Evolutionary conservation across 768 basidiomycete species (phyloP), one percentile per base, ranked within the genome.

Genomic region (Mrakia hoshinonis): DNA sequence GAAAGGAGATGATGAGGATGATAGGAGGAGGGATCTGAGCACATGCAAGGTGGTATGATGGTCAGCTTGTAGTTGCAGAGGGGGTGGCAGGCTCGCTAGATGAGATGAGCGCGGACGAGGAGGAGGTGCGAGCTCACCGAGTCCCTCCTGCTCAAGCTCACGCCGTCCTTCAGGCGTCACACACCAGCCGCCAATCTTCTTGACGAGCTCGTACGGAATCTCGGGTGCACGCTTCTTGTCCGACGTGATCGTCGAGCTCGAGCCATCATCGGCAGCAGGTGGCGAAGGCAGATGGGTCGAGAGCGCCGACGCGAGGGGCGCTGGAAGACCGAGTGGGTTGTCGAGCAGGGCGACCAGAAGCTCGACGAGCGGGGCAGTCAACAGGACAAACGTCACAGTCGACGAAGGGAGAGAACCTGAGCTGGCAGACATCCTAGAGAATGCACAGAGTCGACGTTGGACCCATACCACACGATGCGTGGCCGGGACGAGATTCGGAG

Each of bases 1-100:
- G 69, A 61, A 47, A 64, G 60, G 47, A 70, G 62, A 13, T 47
- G 10, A 38, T 70, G 58, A 1, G 69, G 69, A 22, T 70, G 69
- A 15, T 70, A 70, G 4, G 38, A 43, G 9, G 61, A 63, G 2
- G 69, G 61, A 26, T 70, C 69, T 70, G 61, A 22, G 18, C 11
- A 39, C 18, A 20, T 29, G 1, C 3, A n/a, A 62, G 1, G 24
- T 4, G 34, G 22, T 2, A 1, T 0, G 20, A 20, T 7, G 36
- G 60, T 62, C 3, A 43, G 39, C n/a, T n/a, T n/a, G n/a, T n/a
- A n/a, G n/a, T n/a, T n/a, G n/a, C n/a, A n/a, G n/a, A n/a, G n/a
- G n/a, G n/a, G n/a, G n/a, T n/a, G n/a, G n/a, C n/a, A n/a, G n/a
- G n/a, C n/a, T n/a, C n/a, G n/a, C n/a, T n/a, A n/a, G n/a, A n/a